Percentiles rank a stretch among this genome's conserved stretches.
Evolutionary conservation across 306 rosid species (phyloP).

Genomic region (Spatholobus suberectus): DNA sequence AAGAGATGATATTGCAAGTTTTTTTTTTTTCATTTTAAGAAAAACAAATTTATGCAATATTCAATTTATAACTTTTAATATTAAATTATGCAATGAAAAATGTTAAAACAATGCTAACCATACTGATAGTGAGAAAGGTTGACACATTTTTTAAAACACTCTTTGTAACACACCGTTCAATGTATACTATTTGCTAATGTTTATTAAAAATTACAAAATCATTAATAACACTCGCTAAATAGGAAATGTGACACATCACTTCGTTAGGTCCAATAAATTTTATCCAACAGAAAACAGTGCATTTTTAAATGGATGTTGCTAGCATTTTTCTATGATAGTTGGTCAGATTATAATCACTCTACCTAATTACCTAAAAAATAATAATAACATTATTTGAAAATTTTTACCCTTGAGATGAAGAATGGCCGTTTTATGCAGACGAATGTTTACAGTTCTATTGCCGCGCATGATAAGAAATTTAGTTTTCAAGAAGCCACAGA

Average conservation of each 20-base stretch:
- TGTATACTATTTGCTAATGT: background rate
- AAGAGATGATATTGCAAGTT: background rate
- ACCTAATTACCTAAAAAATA: too few species aligned
- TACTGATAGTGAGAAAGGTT: background rate
- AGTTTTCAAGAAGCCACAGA: conserved; percentile 28
- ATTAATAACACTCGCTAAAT: background rate
- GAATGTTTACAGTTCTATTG: background rate
- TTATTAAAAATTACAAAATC: background rate
- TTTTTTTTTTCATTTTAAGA: background rate
- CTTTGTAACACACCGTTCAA: background rate
- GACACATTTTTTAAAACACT: too few species aligned
- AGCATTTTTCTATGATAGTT: background rate
- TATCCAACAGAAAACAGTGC: background rate
- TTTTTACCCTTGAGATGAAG: background rate
- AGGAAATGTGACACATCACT: background rate
- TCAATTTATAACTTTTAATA: background rate
- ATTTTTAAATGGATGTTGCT: background rate
- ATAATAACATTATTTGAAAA: background rate
- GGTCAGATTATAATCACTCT: background rate
- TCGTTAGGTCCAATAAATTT: background rate
- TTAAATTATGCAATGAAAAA: background rate
- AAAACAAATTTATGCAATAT: background rate
- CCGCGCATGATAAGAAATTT: background rate
- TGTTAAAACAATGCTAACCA: background rate
- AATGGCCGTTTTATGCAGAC: background rate